Base-by-base conservation (phyloP, 2,329 filamentous ascomycete species). In the Cladorrhinum sp. region DNA sequence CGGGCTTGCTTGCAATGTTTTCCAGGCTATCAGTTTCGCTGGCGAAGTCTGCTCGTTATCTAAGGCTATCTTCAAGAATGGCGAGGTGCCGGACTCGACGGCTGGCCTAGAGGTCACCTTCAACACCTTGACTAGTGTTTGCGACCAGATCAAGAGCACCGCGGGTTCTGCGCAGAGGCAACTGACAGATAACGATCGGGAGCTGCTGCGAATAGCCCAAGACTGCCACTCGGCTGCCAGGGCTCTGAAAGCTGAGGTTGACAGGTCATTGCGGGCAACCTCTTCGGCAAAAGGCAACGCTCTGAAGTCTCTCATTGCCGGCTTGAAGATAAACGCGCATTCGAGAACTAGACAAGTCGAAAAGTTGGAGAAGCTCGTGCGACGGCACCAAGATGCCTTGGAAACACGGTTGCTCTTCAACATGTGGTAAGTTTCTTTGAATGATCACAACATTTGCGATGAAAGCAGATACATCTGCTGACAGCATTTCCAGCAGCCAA, bases 1-100 rank as follows among this genome's bases (percentile, higher is more conserved):
- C 13, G 45, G 45, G 45, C 48, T 58, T 13, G 55, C 55, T 27
- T 58, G 55, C 48, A 36, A 29, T 22, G 55, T 58, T 22, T 51
- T 58, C 16, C 55, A 58, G 32, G 18, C 51, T 3, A 29, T 58
- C 5, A 58, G 55, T 13, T 58, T 58, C 48, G 24, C 55, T 1
- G 32, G 55, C 16, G 55, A 58, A 23, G 24, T 58, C 16, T 57
- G 9, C 8, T 8, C 36, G 3, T 5, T n/a, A 16, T 13, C 36
- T 4, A 41, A 41, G 36, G 36, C 36, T 13, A 41, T 41, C 4
- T 41, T 41, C 16, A 13, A 41, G 36, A 6, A 41, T 7, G 36
- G 36, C 7, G 6, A 41, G 36, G 36, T n/a, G 36, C 36, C 36
- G 16, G 36, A 41, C 6, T 41, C 12, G 36, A 41, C 16, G 12